These are phyloP conservation scores for Nasturtium officinale DNA, from an alignment of 345 rosid species.

Conservation along the genomic window DNA sequence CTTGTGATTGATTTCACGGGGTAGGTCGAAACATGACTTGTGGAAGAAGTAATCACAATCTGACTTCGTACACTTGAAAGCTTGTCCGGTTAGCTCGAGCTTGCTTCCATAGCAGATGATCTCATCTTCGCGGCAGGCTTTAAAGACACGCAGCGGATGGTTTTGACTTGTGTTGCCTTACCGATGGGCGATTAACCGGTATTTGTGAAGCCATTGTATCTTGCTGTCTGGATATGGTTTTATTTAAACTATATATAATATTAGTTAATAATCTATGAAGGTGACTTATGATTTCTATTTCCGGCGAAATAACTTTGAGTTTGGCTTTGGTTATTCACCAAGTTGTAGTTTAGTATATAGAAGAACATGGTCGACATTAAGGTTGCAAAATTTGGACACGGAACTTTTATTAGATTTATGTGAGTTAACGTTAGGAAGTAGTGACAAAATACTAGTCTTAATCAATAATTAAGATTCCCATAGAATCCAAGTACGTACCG, in stretches of 20 bases:
- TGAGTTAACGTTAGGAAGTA: background rate
- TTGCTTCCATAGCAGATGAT: conserved; percentile 36
- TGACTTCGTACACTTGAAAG: conserved; percentile 34
- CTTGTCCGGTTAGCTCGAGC: conserved; percentile 20
- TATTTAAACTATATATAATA: background rate
- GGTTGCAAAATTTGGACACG: background rate
- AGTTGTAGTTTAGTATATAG: conserved; percentile 13
- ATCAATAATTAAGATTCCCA: background rate
- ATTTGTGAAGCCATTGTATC: conserved; percentile 26
- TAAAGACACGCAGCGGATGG: conserved; percentile 24
- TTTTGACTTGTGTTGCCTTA: conserved; percentile 34
- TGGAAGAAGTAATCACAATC: no score
- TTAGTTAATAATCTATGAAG: background rate
- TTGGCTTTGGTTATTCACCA: background rate
- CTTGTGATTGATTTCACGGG: conserved; percentile 21
- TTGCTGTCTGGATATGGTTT: background rate
- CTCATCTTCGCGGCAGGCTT: conserved; percentile 13
- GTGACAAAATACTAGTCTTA: conserved; percentile 20
- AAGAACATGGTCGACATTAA: conserved; percentile 6
- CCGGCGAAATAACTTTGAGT: background rate
- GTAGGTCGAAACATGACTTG: conserved; percentile 37
- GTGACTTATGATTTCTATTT: conserved; percentile 1
- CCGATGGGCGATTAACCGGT: conserved; percentile 6
- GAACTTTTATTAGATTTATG: background rate
- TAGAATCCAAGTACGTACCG: background rate